These are phyloP conservation scores for Rhododendron simsii DNA, from an alignment of 148 eudicot genomes.

Conservation along the genomic window DNA sequence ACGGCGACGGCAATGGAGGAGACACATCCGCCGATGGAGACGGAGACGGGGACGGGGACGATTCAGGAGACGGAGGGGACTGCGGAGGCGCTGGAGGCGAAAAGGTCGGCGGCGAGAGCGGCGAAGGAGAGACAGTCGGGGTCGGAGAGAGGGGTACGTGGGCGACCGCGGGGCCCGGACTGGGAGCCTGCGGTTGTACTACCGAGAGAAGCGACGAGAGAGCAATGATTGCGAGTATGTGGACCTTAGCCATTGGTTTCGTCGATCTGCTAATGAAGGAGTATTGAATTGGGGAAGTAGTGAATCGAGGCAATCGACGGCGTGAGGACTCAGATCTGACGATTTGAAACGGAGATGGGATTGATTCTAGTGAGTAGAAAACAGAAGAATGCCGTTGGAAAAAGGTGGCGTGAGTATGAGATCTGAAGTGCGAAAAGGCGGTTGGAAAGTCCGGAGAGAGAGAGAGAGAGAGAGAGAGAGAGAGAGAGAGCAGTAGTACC, in stretches of 20 bases:
- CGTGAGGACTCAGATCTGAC: not conserved
- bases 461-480: not conserved
- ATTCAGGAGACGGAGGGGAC: not conserved
- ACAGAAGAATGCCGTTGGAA: not conserved
- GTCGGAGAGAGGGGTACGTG: not conserved
- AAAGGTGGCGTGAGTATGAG: not conserved
- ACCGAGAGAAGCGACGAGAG: not conserved
- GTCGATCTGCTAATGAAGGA: not conserved
- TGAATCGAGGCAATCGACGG: not conserved
- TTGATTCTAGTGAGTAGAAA: not conserved
- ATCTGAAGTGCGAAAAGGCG: not conserved
- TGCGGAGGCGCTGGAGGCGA: slow-evolving; percentile 19
- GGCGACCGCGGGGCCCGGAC: slow-evolving; percentile 3
- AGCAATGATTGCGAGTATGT: not conserved
- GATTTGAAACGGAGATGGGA: not conserved
- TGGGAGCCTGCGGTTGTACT: slow-evolving; percentile 4
- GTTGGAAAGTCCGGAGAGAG: not conserved
- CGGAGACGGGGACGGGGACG: slow-evolving; percentile 22
- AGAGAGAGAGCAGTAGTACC: not conserved
- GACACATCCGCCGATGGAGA: not conserved
- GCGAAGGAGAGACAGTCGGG: not conserved
- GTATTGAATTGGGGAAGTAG: not conserved
- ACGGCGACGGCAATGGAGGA: slow-evolving; percentile 1
- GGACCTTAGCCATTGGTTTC: slow-evolving; percentile 5
- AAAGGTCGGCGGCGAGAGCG: not conserved